Conservation (phyloP, 257 asterid species). For the Dorcoceras hygrometricum region DNA sequence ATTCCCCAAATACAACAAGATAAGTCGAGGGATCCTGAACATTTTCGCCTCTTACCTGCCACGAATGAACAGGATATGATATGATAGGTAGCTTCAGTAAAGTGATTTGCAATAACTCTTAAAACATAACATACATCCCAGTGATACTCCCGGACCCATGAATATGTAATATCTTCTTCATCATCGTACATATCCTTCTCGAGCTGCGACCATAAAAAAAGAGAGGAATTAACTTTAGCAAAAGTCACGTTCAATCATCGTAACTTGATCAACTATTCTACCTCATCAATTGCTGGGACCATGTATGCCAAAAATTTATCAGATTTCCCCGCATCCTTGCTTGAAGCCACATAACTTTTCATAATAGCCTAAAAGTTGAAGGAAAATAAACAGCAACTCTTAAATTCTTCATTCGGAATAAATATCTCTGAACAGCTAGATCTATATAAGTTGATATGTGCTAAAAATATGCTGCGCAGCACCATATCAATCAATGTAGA, state of each 20-base stretch:
- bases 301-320: conserved; percentile 89
- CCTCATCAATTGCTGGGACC: conserved; percentile 88
- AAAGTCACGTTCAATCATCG: background rate
- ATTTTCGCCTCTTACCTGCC: conserved; percentile 79
- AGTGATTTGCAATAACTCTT: background rate
- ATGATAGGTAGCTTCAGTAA: conserved; percentile 22
- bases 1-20: conserved; percentile 65
- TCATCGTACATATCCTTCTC: conserved; percentile 86
- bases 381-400: conserved; percentile 1
- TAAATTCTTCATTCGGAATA: background rate
- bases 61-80: conserved; percentile 23
- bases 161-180: conserved; percentile 71
- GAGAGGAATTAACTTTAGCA: conserved; percentile 8
- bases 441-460: background rate
- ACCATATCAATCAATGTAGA: background rate
- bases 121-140: conserved; percentile 75
- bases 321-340: conserved; percentile 52
- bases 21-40: conserved; percentile 80
- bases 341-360: conserved; percentile 72
- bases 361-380: conserved; percentile 65
- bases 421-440: conserved; percentile 10
- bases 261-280: conserved; percentile 23
- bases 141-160: conserved; percentile 94
- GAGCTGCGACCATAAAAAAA: conserved; percentile 51
- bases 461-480: background rate